Evolutionary conservation across 2,329 filamentous ascomycete genomes (phyloP).

Genomic region (Aspergillus arachidicola): DNA sequence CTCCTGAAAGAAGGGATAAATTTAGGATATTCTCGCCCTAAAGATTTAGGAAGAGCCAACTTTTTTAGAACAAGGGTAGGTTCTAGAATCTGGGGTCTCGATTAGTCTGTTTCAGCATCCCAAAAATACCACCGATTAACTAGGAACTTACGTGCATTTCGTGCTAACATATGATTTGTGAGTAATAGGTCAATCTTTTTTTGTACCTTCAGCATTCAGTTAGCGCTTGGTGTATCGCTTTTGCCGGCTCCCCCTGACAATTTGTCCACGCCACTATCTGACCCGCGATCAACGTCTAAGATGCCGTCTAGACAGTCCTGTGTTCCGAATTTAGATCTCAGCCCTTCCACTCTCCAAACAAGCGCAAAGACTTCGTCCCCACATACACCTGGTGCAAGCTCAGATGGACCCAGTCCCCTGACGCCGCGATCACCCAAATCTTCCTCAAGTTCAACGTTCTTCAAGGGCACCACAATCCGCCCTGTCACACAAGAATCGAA

Average conservation of each 20-base stretch:
- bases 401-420: constrained; percentile 38
- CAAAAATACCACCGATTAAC: constrained; percentile 6
- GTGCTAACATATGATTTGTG: not conserved
- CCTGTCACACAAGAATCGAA: constrained; percentile 42
- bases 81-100: constrained; percentile 12
- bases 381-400: constrained; percentile 38
- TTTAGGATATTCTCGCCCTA: constrained; percentile 11
- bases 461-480: constrained; percentile 45
- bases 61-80: constrained; percentile 10
- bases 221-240: constrained; percentile 9
- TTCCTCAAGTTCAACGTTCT: constrained; percentile 38
- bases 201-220: not conserved
- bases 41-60: not conserved
- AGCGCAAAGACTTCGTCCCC: constrained; percentile 35
- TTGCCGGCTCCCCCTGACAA: constrained; percentile 3
- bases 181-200: not conserved
- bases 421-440: constrained; percentile 43
- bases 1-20: constrained; percentile 6
- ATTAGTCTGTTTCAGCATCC: constrained; percentile 6
- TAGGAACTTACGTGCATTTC: not conserved
- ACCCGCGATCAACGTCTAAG: constrained; percentile 24
- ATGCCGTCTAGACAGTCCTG: constrained; percentile 42
- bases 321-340: constrained; percentile 43
- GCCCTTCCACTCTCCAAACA: constrained; percentile 32
- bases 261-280: constrained; percentile 7